Evolutionary conservation across 73 alveolate genomes (phyloP).

Genomic region (Blepharisma stoltei): DNA sequence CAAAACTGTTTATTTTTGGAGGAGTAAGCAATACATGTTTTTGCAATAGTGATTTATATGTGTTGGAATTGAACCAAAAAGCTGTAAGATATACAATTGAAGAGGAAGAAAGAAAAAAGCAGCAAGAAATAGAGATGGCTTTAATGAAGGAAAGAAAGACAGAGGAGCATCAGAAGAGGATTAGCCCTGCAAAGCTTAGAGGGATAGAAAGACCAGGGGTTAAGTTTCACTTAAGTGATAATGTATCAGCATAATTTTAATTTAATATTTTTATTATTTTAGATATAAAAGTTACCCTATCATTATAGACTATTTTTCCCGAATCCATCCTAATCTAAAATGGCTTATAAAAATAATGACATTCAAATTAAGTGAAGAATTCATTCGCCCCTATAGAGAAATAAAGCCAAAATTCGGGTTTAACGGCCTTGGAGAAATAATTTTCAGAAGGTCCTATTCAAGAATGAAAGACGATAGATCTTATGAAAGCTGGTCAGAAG

Average conservation of each 20-base stretch:
- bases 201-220: no score
- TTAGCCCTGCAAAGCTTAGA: no score
- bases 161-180: not conserved
- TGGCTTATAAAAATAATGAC: no score
- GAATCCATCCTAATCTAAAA: no score
- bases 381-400: no score
- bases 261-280: no score
- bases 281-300: no score
- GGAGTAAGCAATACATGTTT: constrained; percentile 8
- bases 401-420: constrained; percentile 46
- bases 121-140: not conserved
- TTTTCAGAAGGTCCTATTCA: constrained; percentile 48
- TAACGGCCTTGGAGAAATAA: constrained; percentile 65
- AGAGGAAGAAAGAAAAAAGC: constrained; percentile 25
- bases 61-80: constrained; percentile 5
- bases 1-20: constrained; percentile 10
- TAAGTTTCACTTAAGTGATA: no score
- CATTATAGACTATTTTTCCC: no score
- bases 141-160: constrained; percentile 17
- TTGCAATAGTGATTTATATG: constrained; percentile 17
- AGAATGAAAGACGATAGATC: constrained; percentile 40
- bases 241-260: no score
- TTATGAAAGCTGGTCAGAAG: constrained; percentile 48
- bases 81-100: constrained; percentile 9
- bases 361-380: no score